Evolutionary conservation across 2,329 filamentous ascomycete genomes (phyloP).

Genomic region (Fusarium sp.): DNA sequence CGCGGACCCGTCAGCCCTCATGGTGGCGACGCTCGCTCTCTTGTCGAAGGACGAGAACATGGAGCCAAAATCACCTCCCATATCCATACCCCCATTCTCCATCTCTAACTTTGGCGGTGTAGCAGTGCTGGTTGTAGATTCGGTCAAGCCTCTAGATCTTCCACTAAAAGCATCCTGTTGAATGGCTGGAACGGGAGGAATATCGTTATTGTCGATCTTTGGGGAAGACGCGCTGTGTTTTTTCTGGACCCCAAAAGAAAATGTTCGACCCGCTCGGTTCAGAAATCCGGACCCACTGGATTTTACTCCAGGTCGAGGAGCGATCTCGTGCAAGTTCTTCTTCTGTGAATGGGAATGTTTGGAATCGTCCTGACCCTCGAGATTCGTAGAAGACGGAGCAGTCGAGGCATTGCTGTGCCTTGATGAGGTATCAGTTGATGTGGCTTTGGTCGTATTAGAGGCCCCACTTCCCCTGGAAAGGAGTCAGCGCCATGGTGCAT

Average conservation of each 20-base stretch:
- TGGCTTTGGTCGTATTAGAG: constrained; percentile 69
- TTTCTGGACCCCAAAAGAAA: constrained; percentile 67
- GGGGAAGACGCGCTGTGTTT: constrained; percentile 51
- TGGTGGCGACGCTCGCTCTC: constrained; percentile 59
- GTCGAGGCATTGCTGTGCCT: constrained; percentile 71
- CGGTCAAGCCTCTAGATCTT: constrained; percentile 61
- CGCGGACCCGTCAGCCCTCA: constrained; percentile 53
- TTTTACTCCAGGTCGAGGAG: constrained; percentile 56
- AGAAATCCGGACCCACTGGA: constrained; percentile 61
- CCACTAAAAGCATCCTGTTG: constrained; percentile 45
- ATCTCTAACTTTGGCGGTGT: constrained; percentile 61
- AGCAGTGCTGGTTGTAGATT: constrained; percentile 63
- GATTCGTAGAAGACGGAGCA: constrained; percentile 65
- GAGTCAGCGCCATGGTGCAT: constrained; percentile 48
- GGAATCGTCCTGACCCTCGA: constrained; percentile 43
- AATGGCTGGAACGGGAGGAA: constrained; percentile 51
- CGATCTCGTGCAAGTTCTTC: constrained; percentile 50
- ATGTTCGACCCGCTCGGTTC: constrained; percentile 65
- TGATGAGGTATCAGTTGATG: constrained; percentile 68
- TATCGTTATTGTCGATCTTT: constrained; percentile 45
- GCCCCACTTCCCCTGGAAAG: constrained; percentile 64
- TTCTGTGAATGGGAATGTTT: constrained; percentile 46
- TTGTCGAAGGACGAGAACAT: constrained; percentile 67
- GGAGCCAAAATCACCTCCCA: constrained; percentile 66
- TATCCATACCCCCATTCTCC: constrained; percentile 56